A percentile compares a stretch with the other conserved stretches of the same genome.
phyloP scores from a whole-genome alignment of 2,329 filamentous ascomycete genomes.

The Piedraia hortae region DNA sequence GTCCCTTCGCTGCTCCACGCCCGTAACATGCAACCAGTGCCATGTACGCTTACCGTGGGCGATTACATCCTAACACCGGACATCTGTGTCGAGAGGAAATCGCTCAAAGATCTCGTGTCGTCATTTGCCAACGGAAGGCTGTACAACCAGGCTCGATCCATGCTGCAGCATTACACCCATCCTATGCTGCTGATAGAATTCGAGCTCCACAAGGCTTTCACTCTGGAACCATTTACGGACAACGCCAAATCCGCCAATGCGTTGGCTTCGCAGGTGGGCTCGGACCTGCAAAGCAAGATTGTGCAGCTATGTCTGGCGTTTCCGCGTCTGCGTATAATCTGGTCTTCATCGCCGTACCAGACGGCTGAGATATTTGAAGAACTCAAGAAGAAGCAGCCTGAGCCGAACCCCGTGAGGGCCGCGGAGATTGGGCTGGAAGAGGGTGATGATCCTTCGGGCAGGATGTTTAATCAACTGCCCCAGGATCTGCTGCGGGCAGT shows the following conservation, averaged over 20 bases:
- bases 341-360: slow-evolving; percentile 80
- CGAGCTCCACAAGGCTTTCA: slow-evolving; percentile 91
- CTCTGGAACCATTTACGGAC: slow-evolving; percentile 36
- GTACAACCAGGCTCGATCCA: slow-evolving; percentile 74
- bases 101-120: slow-evolving; percentile 65
- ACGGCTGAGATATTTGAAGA: slow-evolving; percentile 92
- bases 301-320: slow-evolving; percentile 83
- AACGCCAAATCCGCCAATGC: slow-evolving; percentile 29
- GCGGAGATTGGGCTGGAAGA: slow-evolving; percentile 54
- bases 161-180: slow-evolving; percentile 76
- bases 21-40: slow-evolving; percentile 63
- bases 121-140: slow-evolving; percentile 80
- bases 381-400: slow-evolving; percentile 65
- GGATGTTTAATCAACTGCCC: slow-evolving; percentile 56
- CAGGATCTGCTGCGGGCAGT: slow-evolving; percentile 75
- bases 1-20: slow-evolving; percentile 78
- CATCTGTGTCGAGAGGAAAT: slow-evolving; percentile 88
- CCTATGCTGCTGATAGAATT: slow-evolving; percentile 93
- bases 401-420: slow-evolving; percentile 72
- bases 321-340: slow-evolving; percentile 68
- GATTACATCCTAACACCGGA: slow-evolving; percentile 82
- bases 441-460: slow-evolving; percentile 24
- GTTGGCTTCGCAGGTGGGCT: slow-evolving; percentile 30
- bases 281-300: slow-evolving; percentile 71
- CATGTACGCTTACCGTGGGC: slow-evolving; percentile 85